phyloP scores from a whole-genome alignment of 2,329 filamentous ascomycete species.

The Calonectria pseudoturangicola region DNA sequence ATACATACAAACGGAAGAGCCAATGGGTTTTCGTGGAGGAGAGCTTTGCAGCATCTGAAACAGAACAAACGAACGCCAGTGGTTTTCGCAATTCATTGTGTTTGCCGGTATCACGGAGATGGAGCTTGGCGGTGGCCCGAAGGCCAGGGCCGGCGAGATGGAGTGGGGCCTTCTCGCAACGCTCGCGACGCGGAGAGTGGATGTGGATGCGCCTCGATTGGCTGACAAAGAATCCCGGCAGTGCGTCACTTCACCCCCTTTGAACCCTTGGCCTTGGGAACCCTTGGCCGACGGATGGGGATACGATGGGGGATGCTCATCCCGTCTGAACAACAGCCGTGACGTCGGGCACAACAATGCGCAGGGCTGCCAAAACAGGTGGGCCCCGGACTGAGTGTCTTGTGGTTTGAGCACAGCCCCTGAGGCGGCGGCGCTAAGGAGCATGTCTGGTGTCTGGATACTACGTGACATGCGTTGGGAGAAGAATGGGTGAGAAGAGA shows the following conservation, averaged over 20 bases:
- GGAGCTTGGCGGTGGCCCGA: conserved; percentile 13
- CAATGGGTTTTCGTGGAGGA: not conserved
- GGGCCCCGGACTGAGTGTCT: conserved; percentile 10
- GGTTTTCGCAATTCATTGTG: not conserved
- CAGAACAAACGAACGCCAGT: not conserved
- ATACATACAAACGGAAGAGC: not conserved
- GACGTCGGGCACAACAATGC: conserved; percentile 7
- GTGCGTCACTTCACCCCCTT: conserved; percentile 10
- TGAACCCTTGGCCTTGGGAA: not conserved
- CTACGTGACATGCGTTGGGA: conserved; percentile 33
- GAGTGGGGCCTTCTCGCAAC: conserved; percentile 12
- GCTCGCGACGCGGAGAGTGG: conserved; percentile 11
- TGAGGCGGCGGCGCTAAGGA: conserved; percentile 22
- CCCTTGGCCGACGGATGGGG: not conserved
- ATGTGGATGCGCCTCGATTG: conserved; percentile 11
- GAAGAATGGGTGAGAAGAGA: conserved; percentile 15
- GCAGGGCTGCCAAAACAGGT: not conserved
- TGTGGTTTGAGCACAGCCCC: conserved; percentile 30
- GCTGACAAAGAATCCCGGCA: conserved; percentile 1
- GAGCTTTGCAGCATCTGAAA: not conserved
- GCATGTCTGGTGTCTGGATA: conserved; percentile 5
- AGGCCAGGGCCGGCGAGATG: not conserved
- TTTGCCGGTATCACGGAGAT: not conserved
- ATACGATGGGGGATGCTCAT: not conserved
- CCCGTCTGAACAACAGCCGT: not conserved